Base-by-base conservation (phyloP, 176 grass and related monocot genomes). In the Paspalum notatum region DNA sequence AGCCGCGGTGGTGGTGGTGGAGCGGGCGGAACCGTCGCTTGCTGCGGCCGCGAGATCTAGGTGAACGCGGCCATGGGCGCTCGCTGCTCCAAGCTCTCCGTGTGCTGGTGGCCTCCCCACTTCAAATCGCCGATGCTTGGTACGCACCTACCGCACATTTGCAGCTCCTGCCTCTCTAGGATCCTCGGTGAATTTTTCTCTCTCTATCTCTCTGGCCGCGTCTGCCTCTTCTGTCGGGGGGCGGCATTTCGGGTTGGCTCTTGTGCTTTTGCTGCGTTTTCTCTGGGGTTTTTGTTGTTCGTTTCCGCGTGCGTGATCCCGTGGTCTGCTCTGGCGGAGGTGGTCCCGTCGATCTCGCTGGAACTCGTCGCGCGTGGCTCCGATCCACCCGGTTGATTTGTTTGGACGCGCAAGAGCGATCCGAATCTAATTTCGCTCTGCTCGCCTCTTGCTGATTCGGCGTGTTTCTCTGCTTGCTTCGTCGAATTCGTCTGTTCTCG, bases 1-100 rank as follows among this genome's bases (percentile, higher is more conserved):
- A 22, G 56, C 49, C 64, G 71, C n/a, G 82, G 82, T 40, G 77
- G 64, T 48, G 42, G 83, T 40, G 57, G 72, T 37, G 67, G 66
- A 24, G 65, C 74, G 72, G 65, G 72, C 64, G 79, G 21, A 73
- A 42, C 58, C 78, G 57, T 63, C 42, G 76, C 69, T 74, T 18
- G 84, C 59, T 39, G 43, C 62, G 27, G 16, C 71, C 14, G 42
- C 38, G 56, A 90, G 83, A 86, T 90, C 88, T 78, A 78, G 51
- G 27, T 45, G 50, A 4, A 56, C 53, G 68, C 24, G 65, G 77
- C 66, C 56, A 97, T 93, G 94, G 94, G 91, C 63, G 89, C 74
- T 71, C 86, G 91, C 71, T 97, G 94, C 91, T 97, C 94, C 68
- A 87, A 82, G 64, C 75, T 93, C 73, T 91, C 81, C 53, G 65